These are phyloP conservation scores for Gentiana macrophylla DNA, from an alignment of 257 asterid species.

Conservation along the genomic window DNA sequence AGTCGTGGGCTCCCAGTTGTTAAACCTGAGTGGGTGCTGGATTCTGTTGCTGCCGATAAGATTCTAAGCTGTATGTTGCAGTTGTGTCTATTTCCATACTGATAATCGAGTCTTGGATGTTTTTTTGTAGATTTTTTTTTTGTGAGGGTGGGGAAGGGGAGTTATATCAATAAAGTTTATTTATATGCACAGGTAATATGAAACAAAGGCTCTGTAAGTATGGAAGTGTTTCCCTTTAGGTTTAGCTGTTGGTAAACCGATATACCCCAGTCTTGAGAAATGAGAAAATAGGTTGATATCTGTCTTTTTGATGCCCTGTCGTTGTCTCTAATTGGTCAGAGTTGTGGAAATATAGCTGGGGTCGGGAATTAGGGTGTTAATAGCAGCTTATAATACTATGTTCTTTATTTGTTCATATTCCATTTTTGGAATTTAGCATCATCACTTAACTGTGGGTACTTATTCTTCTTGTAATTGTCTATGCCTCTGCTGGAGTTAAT, in stretches of 20 bases:
- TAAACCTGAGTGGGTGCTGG: constrained; percentile 88
- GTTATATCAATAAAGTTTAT: too few relatives aligned
- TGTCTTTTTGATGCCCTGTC: background rate
- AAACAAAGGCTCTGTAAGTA: too few relatives aligned
- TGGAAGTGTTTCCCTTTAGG: too few relatives aligned
- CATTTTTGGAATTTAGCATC: background rate
- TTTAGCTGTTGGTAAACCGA: too few relatives aligned
- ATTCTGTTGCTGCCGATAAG: constrained; percentile 70
- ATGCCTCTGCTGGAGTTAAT: background rate
- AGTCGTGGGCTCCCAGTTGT: constrained; percentile 95
- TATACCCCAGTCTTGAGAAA: too few relatives aligned
- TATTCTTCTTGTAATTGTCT: background rate
- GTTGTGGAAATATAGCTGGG: background rate
- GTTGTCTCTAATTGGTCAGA: background rate
- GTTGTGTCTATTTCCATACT: background rate
- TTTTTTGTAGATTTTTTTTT: background rate
- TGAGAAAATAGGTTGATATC: background rate
- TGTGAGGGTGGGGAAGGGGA: too few relatives aligned
- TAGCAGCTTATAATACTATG: background rate
- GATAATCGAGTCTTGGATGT: background rate
- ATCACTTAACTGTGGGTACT: background rate
- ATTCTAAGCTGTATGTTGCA: constrained; percentile 76
- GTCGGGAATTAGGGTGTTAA: background rate
- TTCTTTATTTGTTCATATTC: background rate
- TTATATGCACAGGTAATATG: too few relatives aligned